These are phyloP conservation scores for Pholiota microspora DNA, from an alignment of 768 basidiomycete species.

Conservation along the genomic window DNA sequence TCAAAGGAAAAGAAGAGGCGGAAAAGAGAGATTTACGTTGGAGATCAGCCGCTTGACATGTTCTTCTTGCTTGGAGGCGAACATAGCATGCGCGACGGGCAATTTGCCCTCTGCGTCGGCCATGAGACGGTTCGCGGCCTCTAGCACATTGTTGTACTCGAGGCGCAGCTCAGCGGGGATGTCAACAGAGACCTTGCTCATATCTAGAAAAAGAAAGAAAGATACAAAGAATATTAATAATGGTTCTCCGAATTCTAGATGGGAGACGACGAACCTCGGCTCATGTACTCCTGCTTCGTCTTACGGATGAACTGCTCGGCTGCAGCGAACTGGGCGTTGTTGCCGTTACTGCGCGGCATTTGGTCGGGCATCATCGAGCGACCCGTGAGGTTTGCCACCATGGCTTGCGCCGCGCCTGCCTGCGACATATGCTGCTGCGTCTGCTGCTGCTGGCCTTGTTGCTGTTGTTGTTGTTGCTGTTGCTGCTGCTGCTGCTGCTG, in stretches of 20 bases:
- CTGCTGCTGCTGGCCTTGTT: conserved; percentile 13
- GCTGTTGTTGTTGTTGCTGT: conserved; percentile 9
- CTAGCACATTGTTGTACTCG: conserved; percentile 51
- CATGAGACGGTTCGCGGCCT: conserved; percentile 43
- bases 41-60: conserved; percentile 46
- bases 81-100: conserved; percentile 41
- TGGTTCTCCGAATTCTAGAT: no score
- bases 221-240: not conserved
- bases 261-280: conserved; percentile 14
- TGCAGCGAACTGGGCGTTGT: not conserved
- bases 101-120: conserved; percentile 52
- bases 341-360: not conserved
- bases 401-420: not conserved
- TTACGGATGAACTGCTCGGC: conserved; percentile 22
- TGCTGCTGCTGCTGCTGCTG: conserved; percentile 9
- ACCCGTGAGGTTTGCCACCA: not conserved
- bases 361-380: conserved; percentile 4
- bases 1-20: not conserved
- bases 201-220: conserved; percentile 20
- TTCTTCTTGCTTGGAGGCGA: conserved; percentile 37
- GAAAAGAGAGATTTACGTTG: conserved; percentile 43
- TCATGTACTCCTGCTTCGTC: conserved; percentile 31
- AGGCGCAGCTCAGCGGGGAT: conserved; percentile 52
- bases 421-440: conserved; percentile 8
- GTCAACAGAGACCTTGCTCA: conserved; percentile 30